These are phyloP conservation scores for Ceriops decandra DNA, from an alignment of 345 rosid genomes.

Conservation along the genomic window DNA sequence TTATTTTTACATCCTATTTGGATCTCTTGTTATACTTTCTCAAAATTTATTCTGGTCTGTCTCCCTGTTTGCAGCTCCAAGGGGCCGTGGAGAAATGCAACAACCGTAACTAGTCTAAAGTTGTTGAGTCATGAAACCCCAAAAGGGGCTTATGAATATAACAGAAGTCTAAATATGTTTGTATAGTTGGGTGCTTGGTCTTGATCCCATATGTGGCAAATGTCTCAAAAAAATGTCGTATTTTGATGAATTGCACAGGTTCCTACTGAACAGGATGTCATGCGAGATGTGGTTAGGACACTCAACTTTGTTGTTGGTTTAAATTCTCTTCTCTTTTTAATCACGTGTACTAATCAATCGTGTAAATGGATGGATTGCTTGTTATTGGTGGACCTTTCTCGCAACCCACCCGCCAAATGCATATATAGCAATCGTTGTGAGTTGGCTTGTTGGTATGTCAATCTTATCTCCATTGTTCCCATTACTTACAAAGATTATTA, in stretches of 20 bases:
- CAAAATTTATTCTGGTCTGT: background rate
- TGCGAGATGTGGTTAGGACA: slow-evolving; percentile 8
- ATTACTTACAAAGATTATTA: background rate
- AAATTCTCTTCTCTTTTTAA: slow-evolving; percentile 10
- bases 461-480: background rate
- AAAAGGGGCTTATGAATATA: slow-evolving; percentile 4
- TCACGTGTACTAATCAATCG: slow-evolving; percentile 13
- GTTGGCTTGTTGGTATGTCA: no score
- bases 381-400: slow-evolving; percentile 4
- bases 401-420: background rate
- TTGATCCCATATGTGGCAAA: slow-evolving; percentile 14
- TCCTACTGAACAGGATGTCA: slow-evolving; percentile 15
- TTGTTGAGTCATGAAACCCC: slow-evolving; percentile 4
- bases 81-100: slow-evolving; percentile 52
- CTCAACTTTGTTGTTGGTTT: slow-evolving; percentile 11
- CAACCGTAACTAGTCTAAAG: slow-evolving; percentile 19
- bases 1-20: no score
- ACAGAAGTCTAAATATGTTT: slow-evolving; percentile 8
- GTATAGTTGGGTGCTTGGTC: slow-evolving; percentile 21
- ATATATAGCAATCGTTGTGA: background rate
- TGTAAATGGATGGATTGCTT: slow-evolving; percentile 39
- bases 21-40: background rate
- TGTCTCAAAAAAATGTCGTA: slow-evolving; percentile 29
- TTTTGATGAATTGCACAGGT: slow-evolving; percentile 11
- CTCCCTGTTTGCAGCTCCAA: slow-evolving; percentile 40